Base-by-base conservation (phyloP, 805 yeast genomes). In the Zygoascus biomembranicola region DNA sequence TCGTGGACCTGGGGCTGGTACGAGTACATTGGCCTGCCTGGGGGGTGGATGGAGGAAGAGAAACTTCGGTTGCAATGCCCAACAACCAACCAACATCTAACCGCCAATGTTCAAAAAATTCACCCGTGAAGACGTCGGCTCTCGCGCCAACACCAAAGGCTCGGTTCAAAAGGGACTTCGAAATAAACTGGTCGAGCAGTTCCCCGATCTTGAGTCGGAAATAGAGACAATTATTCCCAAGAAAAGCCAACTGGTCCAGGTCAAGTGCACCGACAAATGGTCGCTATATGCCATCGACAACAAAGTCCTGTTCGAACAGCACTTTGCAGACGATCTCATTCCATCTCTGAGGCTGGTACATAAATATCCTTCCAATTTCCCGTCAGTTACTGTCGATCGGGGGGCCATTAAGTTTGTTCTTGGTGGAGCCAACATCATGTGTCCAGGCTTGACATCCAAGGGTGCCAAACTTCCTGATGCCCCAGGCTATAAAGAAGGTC, bases 381-480 rank as follows among this genome's bases (percentile, higher is more conserved):
- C 97, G 20, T 72, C 79, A 37, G 95, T 90, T 45, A 87, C 83
- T 65, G 97, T 92, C 11, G 98, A 90, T 64, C 78, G 97, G 66
- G 98, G 98, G 54, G 98, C 98, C 50, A 90, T 90, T 67, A 90
- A 90, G 69, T 90, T 90, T 65, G 94, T 90, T 26, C 73, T 90
- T n/a, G 85, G 95, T 3, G 98, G 97, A 53, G 97, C 97, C 31
- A 90, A 90, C 65, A 87, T 90, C 64, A 90, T 90, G 98, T 90
- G 97, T 70, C 96, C 96, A 2, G 97, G 97, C 18, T 76, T 89
- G 58, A 89, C 96, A 0, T 66, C 94, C 18, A 77, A 84, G 1
- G 96, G 97, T 43, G 97, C 95, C 19, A 70, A 72, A 52, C 73
- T 90, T 56, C 96, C 97, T 19, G 90, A 83, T 23, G 84, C 84